Evolutionary conservation across 805 yeast species (phyloP).

Genomic region (Clavispora phyllophila): DNA sequence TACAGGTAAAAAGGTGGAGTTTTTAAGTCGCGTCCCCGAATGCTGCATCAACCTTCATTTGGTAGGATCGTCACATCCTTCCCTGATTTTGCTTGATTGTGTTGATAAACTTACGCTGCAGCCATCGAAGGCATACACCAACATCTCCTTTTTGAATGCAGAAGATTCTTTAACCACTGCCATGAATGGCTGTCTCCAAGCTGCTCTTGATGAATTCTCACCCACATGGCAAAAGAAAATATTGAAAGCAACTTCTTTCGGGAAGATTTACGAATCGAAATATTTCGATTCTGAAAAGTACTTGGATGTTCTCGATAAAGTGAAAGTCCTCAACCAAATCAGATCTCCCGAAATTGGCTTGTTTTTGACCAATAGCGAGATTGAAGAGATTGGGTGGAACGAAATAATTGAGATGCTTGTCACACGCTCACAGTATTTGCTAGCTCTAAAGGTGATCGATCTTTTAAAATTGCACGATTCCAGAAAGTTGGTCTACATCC

Average conservation of each 20-base stretch:
- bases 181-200: slow-evolving; percentile 63
- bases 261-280: slow-evolving; percentile 56
- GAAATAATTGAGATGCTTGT: slow-evolving; percentile 53
- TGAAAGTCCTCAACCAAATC: slow-evolving; percentile 68
- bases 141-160: slow-evolving; percentile 47
- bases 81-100: slow-evolving; percentile 80
- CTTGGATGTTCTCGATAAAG: slow-evolving; percentile 53
- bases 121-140: slow-evolving; percentile 79
- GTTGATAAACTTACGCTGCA: slow-evolving; percentile 52
- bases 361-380: slow-evolving; percentile 58
- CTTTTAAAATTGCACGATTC: slow-evolving; percentile 39
- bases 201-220: slow-evolving; percentile 75
- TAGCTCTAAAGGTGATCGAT: slow-evolving; percentile 59
- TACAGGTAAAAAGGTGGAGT: slow-evolving; percentile 53
- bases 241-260: slow-evolving; percentile 78
- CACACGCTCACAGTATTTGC: slow-evolving; percentile 51
- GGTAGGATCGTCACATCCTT: slow-evolving; percentile 79
- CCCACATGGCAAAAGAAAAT: slow-evolving; percentile 75
- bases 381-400: slow-evolving; percentile 47
- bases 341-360: slow-evolving; percentile 63
- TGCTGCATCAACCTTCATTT: slow-evolving; percentile 59
- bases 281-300: slow-evolving; percentile 56
- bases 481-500: slow-evolving; percentile 45
- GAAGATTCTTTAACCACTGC: slow-evolving; percentile 50
- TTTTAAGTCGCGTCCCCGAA: slow-evolving; percentile 58